A percentile compares a stretch with the other conserved stretches of the same genome.
Conservation (phyloP, 1,284 basidiomycete genomes). For the Fomitiporia mediterranea region DNA sequence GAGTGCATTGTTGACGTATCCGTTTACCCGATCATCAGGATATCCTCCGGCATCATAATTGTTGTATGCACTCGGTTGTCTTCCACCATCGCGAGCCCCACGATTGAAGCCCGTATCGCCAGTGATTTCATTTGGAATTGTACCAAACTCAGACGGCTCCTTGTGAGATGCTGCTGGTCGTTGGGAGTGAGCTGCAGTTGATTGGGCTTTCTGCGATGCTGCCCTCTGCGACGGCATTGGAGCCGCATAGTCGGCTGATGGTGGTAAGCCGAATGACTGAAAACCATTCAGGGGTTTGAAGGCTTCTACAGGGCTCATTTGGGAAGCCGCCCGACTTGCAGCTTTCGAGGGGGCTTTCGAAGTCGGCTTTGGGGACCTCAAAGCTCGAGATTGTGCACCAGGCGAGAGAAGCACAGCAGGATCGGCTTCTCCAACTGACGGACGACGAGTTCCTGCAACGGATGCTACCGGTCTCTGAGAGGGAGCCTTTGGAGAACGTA, state of each 20-base stretch:
- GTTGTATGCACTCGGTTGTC: not conserved
- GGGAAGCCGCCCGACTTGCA: slow-evolving; percentile 9
- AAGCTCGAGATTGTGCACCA: slow-evolving; percentile 3
- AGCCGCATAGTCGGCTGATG: not conserved
- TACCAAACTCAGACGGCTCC: slow-evolving; percentile 15
- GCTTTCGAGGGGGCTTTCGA: not conserved
- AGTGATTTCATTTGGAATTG: slow-evolving; percentile 13
- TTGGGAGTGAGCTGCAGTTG: slow-evolving; percentile 8
- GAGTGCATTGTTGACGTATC: not conserved
- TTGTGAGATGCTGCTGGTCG: slow-evolving; percentile 7
- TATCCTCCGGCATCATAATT: slow-evolving; percentile 2
- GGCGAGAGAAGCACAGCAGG: slow-evolving; percentile 5
- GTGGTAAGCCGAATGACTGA: slow-evolving; percentile 10
- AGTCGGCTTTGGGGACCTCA: slow-evolving; percentile 9
- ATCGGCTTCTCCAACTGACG: slow-evolving; percentile 10
- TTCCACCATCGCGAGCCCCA: not conserved
- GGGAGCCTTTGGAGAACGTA: slow-evolving; percentile 5
- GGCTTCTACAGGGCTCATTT: slow-evolving; percentile 9
- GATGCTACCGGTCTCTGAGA: slow-evolving; percentile 14
- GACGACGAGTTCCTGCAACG: slow-evolving; percentile 12
- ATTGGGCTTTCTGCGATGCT: not conserved
- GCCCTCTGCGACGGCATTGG: not conserved
- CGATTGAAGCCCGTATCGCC: slow-evolving; percentile 3
- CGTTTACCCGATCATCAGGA: not conserved
- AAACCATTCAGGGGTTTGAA: slow-evolving; percentile 12